Evolutionary conservation across 2,329 filamentous ascomycete species (phyloP).

Genomic region (Penicillium paneum): DNA sequence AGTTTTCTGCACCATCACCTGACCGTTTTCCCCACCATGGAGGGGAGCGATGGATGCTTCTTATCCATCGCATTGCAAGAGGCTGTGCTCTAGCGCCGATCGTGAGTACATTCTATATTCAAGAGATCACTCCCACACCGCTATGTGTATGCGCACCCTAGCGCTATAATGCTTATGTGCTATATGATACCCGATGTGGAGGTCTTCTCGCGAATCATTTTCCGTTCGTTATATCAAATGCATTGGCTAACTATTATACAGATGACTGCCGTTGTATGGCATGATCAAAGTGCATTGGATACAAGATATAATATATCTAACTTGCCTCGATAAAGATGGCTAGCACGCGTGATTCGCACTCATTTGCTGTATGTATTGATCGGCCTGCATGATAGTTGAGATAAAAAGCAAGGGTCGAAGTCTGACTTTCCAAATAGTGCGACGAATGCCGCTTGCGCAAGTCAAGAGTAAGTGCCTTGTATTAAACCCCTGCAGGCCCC

Average conservation of each 20-base stretch:
- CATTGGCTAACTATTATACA: constrained; percentile 24
- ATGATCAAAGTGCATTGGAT: constrained; percentile 31
- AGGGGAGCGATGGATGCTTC: constrained; percentile 25
- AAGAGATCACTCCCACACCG: not conserved
- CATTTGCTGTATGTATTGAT: constrained; percentile 37
- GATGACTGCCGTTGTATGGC: constrained; percentile 34
- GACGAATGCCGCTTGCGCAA: constrained; percentile 42
- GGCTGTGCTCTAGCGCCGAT: constrained; percentile 30
- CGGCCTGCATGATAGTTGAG: not conserved
- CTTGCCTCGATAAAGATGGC: constrained; percentile 33
- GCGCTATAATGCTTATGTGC: not conserved
- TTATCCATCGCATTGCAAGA: constrained; percentile 20
- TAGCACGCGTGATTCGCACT: constrained; percentile 42
- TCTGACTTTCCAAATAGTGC: constrained; percentile 26
- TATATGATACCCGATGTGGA: constrained; percentile 2
- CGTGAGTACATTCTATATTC: constrained; percentile 27
- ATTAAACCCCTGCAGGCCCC: not conserved
- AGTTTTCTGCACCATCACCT: constrained; percentile 31
- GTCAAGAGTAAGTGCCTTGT: constrained; percentile 32
- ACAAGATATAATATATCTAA: constrained; percentile 23
- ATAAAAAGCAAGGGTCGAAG: not conserved
- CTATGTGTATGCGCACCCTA: not conserved
- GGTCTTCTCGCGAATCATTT: not conserved
- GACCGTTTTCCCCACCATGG: constrained; percentile 27
- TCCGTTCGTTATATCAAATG: not conserved